Percentiles rank a stretch among this genome's conserved stretches.
phyloP scores from a whole-genome alignment of 2,329 filamentous ascomycete species.

The Simplicillium aogashimaense region DNA sequence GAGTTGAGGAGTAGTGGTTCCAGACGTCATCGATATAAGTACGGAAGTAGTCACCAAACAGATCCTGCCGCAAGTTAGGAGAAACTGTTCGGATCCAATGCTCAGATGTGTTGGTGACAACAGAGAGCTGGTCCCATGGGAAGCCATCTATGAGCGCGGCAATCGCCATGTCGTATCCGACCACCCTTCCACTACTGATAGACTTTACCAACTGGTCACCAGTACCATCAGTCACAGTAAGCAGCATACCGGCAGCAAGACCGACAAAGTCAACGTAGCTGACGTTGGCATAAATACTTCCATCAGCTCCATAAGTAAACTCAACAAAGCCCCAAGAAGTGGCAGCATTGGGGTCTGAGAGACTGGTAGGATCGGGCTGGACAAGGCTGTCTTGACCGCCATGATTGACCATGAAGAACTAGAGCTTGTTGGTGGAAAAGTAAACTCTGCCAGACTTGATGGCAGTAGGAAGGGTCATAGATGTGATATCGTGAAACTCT shows the following conservation, averaged over 20 bases:
- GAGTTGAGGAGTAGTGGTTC: conserved; percentile 23
- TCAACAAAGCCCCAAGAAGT: conserved; percentile 41
- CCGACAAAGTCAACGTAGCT: conserved; percentile 41
- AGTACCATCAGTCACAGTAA: conserved; percentile 24
- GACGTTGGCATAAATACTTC: conserved; percentile 34
- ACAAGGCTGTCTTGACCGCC: conserved; percentile 26
- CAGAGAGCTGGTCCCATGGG: conserved; percentile 32
- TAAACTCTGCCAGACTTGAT: conserved; percentile 32
- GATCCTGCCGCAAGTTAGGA: conserved; percentile 27
- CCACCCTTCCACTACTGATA: conserved; percentile 22
- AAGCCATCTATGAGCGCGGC: conserved; percentile 23
- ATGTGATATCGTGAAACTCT: conserved; percentile 21
- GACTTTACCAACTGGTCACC: conserved; percentile 26
- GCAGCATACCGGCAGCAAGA: conserved; percentile 35
- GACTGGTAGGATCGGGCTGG: conserved; percentile 34
- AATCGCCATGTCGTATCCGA: conserved; percentile 29
- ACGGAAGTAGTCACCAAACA: conserved; percentile 22
- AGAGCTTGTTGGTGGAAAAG: conserved; percentile 29
- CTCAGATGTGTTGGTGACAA: conserved; percentile 14
- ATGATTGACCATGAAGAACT: conserved; percentile 28
- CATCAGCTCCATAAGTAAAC: conserved; percentile 27
- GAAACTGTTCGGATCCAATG: conserved; percentile 31
- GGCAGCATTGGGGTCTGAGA: conserved; percentile 28
- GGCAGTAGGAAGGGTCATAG: conserved; percentile 28
- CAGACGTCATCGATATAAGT: conserved; percentile 35